A percentile compares a stretch with the other conserved stretches of the same genome.
Evolutionary conservation across 257 asterid species (phyloP).

Genomic region (Eustoma russellianum): DNA sequence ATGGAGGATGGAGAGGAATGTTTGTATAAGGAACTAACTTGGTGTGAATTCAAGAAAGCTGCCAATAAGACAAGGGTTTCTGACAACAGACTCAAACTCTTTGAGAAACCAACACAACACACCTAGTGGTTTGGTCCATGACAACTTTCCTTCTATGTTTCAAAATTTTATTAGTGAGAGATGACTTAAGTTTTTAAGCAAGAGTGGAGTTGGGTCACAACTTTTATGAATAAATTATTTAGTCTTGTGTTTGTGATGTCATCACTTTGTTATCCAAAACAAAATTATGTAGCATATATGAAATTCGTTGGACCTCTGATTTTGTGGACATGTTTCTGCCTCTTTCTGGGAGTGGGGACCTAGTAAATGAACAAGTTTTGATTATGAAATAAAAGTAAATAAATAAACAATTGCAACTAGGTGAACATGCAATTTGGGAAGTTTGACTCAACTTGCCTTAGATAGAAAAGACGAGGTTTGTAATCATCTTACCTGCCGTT

Average conservation of each 20-base stretch:
- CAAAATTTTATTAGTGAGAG: no score
- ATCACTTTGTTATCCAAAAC: no score
- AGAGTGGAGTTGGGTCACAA: no score
- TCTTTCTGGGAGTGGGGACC: neutral
- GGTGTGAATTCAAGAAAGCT: conserved; percentile 57
- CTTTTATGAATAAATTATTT: no score
- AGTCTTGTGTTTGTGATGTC: no score
- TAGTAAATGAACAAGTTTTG: neutral
- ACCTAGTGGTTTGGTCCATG: no score
- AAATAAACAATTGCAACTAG: neutral
- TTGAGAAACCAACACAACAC: conserved; percentile 11
- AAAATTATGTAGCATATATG: no score
- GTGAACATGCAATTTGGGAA: neutral
- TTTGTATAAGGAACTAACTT: conserved; percentile 55
- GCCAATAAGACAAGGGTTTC: conserved; percentile 54
- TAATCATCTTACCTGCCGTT: neutral
- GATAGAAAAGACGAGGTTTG: neutral
- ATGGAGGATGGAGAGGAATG: conserved; percentile 53
- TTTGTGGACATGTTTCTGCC: neutral
- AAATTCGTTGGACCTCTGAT: neutral
- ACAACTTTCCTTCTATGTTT: no score
- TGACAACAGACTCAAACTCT: conserved; percentile 38
- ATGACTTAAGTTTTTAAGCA: no score
- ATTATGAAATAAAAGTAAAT: neutral
- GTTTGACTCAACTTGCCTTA: conserved; percentile 23